Evolutionary conservation across 306 rosid species (phyloP).

Genomic region (Sicyos edulis): DNA sequence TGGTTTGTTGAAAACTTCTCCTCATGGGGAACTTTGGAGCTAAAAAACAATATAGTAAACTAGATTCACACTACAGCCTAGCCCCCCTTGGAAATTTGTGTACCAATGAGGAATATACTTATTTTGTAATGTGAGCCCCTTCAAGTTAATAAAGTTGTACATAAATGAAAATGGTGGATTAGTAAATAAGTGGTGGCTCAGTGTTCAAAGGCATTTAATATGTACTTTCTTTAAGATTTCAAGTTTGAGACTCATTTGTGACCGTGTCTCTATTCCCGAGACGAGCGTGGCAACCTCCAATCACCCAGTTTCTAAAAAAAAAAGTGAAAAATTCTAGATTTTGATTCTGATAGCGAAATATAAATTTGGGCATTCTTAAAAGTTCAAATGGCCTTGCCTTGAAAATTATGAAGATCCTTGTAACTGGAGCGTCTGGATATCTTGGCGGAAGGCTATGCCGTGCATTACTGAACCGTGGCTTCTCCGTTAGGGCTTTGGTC

Average conservation of each 20-base stretch:
- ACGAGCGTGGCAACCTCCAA: too few species aligned
- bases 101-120: slow-evolving; percentile 8
- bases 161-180: slow-evolving; percentile 16
- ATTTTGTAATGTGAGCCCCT: slow-evolving; percentile 6
- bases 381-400: not conserved
- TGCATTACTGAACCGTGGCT: slow-evolving; percentile 46
- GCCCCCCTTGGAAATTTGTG: not conserved
- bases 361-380: not conserved
- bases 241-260: too few species aligned
- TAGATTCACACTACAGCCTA: not conserved
- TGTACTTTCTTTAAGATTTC: too few species aligned
- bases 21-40: not conserved
- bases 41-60: not conserved
- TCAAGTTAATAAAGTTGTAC: not conserved
- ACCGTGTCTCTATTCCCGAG: too few species aligned
- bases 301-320: too few species aligned
- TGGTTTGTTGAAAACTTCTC: not conserved
- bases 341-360: not conserved
- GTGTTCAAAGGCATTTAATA: too few species aligned
- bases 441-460: slow-evolving; percentile 72
- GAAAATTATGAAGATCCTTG: slow-evolving; percentile 39
- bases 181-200: too few species aligned
- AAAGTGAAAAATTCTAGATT: too few species aligned
- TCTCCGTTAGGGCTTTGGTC: slow-evolving; percentile 60
- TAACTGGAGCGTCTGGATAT: slow-evolving; percentile 89